Evolutionary conservation across 495 filamentous ascomycete species (phyloP).

Genomic region (Evansstolkia leycettana): DNA sequence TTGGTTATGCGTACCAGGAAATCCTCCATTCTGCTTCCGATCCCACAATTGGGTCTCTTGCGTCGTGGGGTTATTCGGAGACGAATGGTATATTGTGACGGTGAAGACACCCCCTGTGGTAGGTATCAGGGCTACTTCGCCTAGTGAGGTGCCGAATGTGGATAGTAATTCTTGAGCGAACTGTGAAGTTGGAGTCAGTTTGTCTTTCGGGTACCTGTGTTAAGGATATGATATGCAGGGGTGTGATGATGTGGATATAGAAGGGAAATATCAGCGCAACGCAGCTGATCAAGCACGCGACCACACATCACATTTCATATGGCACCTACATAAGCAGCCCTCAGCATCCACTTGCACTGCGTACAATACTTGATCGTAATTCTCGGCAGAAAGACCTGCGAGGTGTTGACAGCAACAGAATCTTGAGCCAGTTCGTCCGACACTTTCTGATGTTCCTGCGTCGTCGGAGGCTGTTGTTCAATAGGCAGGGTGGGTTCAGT

Average conservation of each 20-base stretch:
- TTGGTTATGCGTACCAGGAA: slow-evolving; percentile 51
- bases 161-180: slow-evolving; percentile 95
- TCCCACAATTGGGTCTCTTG: slow-evolving; percentile 64
- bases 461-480: slow-evolving; percentile 2
- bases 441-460: slow-evolving; percentile 2
- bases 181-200: slow-evolving; percentile 24
- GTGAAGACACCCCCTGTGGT: slow-evolving; percentile 74
- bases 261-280: no score
- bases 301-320: no score
- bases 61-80: slow-evolving; percentile 8
- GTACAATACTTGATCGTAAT: slow-evolving; percentile 72
- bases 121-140: slow-evolving; percentile 85
- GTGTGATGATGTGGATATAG: no score
- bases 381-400: slow-evolving; percentile 39
- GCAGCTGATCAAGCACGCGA: no score
- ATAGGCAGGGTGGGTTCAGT: slow-evolving; percentile 12
- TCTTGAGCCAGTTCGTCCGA: background rate
- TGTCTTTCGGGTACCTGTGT: background rate
- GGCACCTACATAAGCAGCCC: slow-evolving; percentile 65
- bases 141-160: slow-evolving; percentile 78
- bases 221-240: slow-evolving; percentile 3
- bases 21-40: slow-evolving; percentile 76
- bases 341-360: slow-evolving; percentile 84
- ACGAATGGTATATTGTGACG: slow-evolving; percentile 45
- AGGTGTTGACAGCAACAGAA: slow-evolving; percentile 4